phyloP scores from a whole-genome alignment of 1,284 basidiomycete species.

The Vanrija sp. region DNA sequence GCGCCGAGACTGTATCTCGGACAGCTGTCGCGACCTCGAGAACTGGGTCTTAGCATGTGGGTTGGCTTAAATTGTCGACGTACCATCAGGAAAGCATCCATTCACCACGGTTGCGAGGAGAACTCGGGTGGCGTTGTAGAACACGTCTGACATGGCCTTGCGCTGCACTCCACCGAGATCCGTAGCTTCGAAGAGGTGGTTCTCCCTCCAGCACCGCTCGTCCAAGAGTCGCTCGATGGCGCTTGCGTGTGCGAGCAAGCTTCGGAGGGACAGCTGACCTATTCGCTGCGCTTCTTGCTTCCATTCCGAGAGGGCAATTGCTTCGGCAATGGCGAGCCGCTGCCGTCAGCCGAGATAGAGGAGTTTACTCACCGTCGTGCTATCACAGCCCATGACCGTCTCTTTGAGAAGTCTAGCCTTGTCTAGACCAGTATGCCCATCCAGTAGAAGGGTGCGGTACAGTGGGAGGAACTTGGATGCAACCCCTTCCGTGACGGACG shows the following conservation, averaged over 20 bases:
- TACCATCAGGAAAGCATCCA: slow-evolving; percentile 24
- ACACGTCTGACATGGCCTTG: slow-evolving; percentile 21
- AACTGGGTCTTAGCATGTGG: slow-evolving; percentile 2
- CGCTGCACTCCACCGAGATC: slow-evolving; percentile 3
- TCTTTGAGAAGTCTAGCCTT: slow-evolving; percentile 59
- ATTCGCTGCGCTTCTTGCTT: slow-evolving; percentile 52
- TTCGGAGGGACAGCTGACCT: slow-evolving; percentile 50
- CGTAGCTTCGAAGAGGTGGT: slow-evolving; percentile 5
- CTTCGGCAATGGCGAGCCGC: slow-evolving; percentile 71
- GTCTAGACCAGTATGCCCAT: slow-evolving; percentile 33
- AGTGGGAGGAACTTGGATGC: slow-evolving; percentile 58
- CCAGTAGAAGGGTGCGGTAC: slow-evolving; percentile 58
- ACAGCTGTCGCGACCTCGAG: slow-evolving; percentile 43
- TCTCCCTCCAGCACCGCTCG: slow-evolving; percentile 22
- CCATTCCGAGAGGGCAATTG: slow-evolving; percentile 63
- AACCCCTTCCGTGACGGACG: slow-evolving; percentile 62
- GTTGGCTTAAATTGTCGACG: not conserved
- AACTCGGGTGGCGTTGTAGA: slow-evolving; percentile 20
- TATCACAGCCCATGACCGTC: slow-evolving; percentile 77
- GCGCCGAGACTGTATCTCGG: slow-evolving; percentile 45
- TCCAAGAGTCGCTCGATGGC: slow-evolving; percentile 54
- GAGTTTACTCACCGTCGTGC: slow-evolving; percentile 41
- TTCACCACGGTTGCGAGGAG: slow-evolving; percentile 22
- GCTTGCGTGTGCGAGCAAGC: slow-evolving; percentile 57
- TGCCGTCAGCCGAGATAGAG: slow-evolving; percentile 44